These are phyloP conservation scores for Didymella sp. DNA, from an alignment of 2,329 filamentous ascomycete species.

Conservation along the genomic window DNA sequence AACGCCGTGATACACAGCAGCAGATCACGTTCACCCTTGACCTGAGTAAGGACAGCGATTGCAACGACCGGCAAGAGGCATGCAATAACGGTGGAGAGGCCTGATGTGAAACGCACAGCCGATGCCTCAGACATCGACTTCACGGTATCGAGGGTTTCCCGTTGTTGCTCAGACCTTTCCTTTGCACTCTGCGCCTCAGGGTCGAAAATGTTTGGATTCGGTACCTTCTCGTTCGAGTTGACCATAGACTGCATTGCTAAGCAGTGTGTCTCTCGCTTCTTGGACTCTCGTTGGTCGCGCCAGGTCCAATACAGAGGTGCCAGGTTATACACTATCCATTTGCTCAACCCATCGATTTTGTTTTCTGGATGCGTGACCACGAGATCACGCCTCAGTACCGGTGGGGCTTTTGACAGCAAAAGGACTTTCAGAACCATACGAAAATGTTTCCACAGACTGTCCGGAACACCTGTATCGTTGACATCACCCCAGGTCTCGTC, in stretches of 20 bases:
- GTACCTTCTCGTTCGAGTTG: too few relatives aligned
- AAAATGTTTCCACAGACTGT: neutral
- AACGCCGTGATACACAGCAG: slow-evolving; percentile 6
- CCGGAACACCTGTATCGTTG: neutral
- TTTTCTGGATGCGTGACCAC: neutral
- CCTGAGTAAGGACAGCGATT: slow-evolving; percentile 1
- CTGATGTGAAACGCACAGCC: neutral
- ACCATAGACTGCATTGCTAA: too few relatives aligned
- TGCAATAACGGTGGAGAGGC: neutral
- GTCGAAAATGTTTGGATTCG: neutral
- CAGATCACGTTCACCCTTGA: neutral
- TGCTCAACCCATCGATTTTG: slow-evolving; percentile 5
- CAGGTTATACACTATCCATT: slow-evolving; percentile 1
- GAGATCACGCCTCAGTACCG: neutral
- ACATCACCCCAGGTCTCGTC: neutral
- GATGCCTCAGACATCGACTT: neutral
- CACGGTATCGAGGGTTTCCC: neutral
- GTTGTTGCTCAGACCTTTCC: neutral
- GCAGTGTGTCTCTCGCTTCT: neutral
- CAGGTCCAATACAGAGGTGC: neutral
- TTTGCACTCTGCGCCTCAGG: neutral
- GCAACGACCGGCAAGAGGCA: slow-evolving; percentile 4
- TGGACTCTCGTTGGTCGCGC: neutral
- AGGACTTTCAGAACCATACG: neutral
- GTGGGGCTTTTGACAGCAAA: neutral